Conservation (phyloP, 371 early-diverging fungal genomes). For the Mucor plumbeus region DNA sequence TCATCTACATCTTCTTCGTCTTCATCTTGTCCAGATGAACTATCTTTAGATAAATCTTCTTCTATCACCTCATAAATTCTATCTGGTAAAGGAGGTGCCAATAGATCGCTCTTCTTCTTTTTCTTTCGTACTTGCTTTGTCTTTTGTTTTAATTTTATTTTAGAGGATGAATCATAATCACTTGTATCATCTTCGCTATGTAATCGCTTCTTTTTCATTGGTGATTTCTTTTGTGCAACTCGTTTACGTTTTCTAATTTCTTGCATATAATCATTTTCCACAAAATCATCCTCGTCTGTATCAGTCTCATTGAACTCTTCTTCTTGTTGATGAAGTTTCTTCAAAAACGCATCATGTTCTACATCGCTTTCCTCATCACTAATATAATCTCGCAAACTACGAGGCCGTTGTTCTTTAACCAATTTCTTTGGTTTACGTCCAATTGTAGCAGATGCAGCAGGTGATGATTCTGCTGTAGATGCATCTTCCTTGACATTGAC, state of each 20-base stretch:
- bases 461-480: neutral
- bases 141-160: slow-evolving; percentile 5
- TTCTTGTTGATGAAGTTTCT: slow-evolving; percentile 50
- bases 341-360: slow-evolving; percentile 52
- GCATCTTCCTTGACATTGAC: slow-evolving; percentile 18
- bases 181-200: slow-evolving; percentile 19
- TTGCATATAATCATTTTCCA: slow-evolving; percentile 27
- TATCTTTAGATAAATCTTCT: slow-evolving; percentile 16
- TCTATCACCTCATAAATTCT: slow-evolving; percentile 24
- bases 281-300: slow-evolving; percentile 29
- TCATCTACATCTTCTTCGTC: slow-evolving; percentile 41
- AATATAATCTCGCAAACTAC: slow-evolving; percentile 58
- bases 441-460: neutral
- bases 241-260: slow-evolving; percentile 19
- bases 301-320: slow-evolving; percentile 33
- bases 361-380: slow-evolving; percentile 48
- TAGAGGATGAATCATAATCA: slow-evolving; percentile 16
- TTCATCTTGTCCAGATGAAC: slow-evolving; percentile 20
- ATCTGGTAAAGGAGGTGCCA: slow-evolving; percentile 9
- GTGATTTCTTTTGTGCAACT: neutral
- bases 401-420: slow-evolving; percentile 9
- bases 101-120: slow-evolving; percentile 9
- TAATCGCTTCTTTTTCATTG: slow-evolving; percentile 14
- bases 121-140: neutral
- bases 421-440: neutral